Percentiles rank a stretch among this genome's conserved stretches.
Evolutionary conservation across 306 rosid species (phyloP).

Genomic region (Cajanus cajan): DNA sequence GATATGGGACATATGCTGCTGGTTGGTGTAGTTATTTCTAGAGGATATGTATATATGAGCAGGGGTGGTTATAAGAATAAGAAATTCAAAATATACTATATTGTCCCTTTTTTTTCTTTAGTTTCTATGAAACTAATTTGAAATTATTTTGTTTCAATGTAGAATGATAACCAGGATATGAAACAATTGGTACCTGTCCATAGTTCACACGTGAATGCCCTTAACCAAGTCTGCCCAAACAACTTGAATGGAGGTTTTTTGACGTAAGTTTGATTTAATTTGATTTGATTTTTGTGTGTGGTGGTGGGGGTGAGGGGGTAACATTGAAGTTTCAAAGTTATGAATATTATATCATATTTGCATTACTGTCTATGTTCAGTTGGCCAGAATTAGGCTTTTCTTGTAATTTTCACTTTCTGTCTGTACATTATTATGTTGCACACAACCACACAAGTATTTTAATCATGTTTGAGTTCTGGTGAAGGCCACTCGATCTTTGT

Average conservation of each 20-base stretch:
- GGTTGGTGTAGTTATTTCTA: neutral
- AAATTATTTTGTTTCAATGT: constrained; percentile 27
- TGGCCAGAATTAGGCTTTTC: neutral
- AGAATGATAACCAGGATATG: constrained; percentile 75
- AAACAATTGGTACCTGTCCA: constrained; percentile 68
- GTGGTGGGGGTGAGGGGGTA: neutral
- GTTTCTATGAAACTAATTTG: constrained; percentile 28
- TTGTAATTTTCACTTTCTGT: constrained; percentile 14
- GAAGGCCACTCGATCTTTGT: constrained; percentile 97
- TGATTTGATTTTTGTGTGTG: neutral
- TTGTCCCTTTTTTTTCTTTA: neutral
- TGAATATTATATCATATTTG: neutral
- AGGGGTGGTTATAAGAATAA: neutral
- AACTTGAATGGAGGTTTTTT: constrained; percentile 67
- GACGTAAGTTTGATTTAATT: constrained; percentile 64
- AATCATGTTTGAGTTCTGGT: constrained; percentile 37
- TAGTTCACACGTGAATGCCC: constrained; percentile 67
- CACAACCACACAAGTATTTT: neutral
- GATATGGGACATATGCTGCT: neutral
- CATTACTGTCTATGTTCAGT: constrained; percentile 4
- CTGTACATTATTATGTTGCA: neutral
- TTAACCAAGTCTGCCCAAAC: constrained; percentile 71
- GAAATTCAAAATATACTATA: neutral
- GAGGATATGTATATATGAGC: neutral
- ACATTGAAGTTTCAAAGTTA: neutral